Conservation (phyloP, 1,284 basidiomycete genomes). For the Pseudozyma pruni region DNA sequence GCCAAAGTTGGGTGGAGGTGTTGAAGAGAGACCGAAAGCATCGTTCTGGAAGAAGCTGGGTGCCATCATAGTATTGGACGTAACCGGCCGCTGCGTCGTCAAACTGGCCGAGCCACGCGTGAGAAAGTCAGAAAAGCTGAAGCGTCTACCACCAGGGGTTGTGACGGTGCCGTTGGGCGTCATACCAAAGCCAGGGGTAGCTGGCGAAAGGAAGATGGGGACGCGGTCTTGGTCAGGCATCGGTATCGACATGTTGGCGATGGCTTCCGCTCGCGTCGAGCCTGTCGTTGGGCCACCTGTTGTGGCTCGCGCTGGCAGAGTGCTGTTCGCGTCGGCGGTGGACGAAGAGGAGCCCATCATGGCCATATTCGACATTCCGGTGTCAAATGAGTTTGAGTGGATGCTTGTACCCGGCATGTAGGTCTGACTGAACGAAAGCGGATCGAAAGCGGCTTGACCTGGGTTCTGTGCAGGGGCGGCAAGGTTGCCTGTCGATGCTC, state of each 20-base stretch:
- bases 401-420: constrained; percentile 10
- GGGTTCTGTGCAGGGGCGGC: background rate
- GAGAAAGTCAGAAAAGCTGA: constrained; percentile 46
- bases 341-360: background rate
- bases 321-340: background rate
- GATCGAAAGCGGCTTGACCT: constrained; percentile 3
- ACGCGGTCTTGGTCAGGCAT: constrained; percentile 33
- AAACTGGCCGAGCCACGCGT: constrained; percentile 8
- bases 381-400: constrained; percentile 4
- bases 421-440: constrained; percentile 8
- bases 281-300: background rate
- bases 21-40: constrained; percentile 6
- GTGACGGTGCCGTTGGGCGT: constrained; percentile 31
- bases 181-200: constrained; percentile 31
- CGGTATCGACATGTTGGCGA: constrained; percentile 34
- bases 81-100: constrained; percentile 23
- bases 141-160: constrained; percentile 40
- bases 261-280: constrained; percentile 13
- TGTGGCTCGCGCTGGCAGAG: background rate
- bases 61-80: constrained; percentile 23
- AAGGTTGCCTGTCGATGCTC: background rate
- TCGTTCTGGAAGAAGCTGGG: constrained; percentile 17
- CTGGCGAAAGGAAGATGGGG: constrained; percentile 32
- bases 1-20: constrained; percentile 6
- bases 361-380: background rate